A percentile compares a stretch with the other conserved stretches of the same genome.
These are phyloP conservation scores for Globisporangium polare DNA, from an alignment of 352 stramenopile genomes.

Conservation along the genomic window DNA sequence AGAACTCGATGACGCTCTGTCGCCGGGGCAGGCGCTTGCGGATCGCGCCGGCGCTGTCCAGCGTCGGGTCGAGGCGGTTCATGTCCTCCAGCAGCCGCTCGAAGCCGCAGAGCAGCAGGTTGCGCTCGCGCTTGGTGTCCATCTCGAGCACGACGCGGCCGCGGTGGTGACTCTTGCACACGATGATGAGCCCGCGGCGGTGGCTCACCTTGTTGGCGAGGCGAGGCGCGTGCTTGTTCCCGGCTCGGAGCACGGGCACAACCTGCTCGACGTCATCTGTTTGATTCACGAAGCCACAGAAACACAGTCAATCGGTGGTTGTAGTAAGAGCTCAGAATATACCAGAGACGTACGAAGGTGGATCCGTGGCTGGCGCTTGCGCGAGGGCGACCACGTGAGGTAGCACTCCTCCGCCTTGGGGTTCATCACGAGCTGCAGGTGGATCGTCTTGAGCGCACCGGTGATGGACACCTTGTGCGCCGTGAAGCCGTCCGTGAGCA, in stretches of 20 bases:
- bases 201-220: conserved; percentile 67
- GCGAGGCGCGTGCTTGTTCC: conserved; percentile 38
- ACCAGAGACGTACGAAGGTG: conserved; percentile 40
- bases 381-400: conserved; percentile 68
- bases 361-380: conserved; percentile 60
- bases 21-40: conserved; percentile 43
- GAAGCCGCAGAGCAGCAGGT: conserved; percentile 60
- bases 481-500: conserved; percentile 50
- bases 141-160: conserved; percentile 62
- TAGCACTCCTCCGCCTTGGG: conserved; percentile 46
- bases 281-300: conserved; percentile 3
- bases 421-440: conserved; percentile 49
- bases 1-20: conserved; percentile 54
- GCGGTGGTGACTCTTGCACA: conserved; percentile 62
- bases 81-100: conserved; percentile 46
- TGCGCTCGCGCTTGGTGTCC: conserved; percentile 48
- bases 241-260: conserved; percentile 43
- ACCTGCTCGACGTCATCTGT: conserved; percentile 64
- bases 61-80: conserved; percentile 27
- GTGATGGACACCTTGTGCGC: conserved; percentile 72
- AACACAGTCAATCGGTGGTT: not conserved
- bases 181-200: conserved; percentile 54
- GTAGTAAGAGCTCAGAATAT: too few species aligned
- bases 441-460: conserved; percentile 59
- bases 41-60: conserved; percentile 42